Base-by-base conservation (phyloP, 73 alveolate genomes). In the Paramecium tetraurelia region DNA sequence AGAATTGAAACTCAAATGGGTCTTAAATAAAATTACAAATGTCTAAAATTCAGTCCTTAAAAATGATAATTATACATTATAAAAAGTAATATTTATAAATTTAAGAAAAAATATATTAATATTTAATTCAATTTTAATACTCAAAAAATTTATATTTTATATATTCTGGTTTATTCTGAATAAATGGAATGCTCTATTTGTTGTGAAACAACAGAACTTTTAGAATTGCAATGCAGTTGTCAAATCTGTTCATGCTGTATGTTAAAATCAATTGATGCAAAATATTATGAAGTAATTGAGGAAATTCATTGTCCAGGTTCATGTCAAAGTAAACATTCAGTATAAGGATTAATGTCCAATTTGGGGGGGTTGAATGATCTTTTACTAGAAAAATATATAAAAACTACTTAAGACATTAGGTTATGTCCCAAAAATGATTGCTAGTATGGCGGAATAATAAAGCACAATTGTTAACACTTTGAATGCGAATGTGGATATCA, bases 351-450 rank as follows among this genome's bases (percentile, higher is more conserved):
- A 11, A 3, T 80, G 16, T 36, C 0, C 0, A 46, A 72, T 72
- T 0, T 80, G 33, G 14, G 31, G 14, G 90, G 90, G 21, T 80
- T 80, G 50, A 80, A 80, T 80, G 90, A 80, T 80, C 27, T 80
- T 16, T 21, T 80, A 5, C 31, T 80, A n/a, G 44, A 48, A 8
- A 80, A 80, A 80, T 80, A 80, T 48, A 27, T 80, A 14, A 80
- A 80, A 46, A 80, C 70, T 2, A 10, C 46, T 24, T 48, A 41
- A 44, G 75, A 48, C 29, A 80, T 80, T 2, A 80, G 90, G 33
- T 12, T 41, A 80, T 80, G 90, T 80, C 90, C 90, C 3, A 40
- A 63, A 80, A 44, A 41, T 21, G 90, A 80, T 24, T 80, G 90
- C 9, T 24, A 80, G 12, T 80, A 80, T 35, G 7, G 90, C 10